Base-by-base conservation (phyloP, 768 basidiomycete species). In the Termitomyces sp. region DNA sequence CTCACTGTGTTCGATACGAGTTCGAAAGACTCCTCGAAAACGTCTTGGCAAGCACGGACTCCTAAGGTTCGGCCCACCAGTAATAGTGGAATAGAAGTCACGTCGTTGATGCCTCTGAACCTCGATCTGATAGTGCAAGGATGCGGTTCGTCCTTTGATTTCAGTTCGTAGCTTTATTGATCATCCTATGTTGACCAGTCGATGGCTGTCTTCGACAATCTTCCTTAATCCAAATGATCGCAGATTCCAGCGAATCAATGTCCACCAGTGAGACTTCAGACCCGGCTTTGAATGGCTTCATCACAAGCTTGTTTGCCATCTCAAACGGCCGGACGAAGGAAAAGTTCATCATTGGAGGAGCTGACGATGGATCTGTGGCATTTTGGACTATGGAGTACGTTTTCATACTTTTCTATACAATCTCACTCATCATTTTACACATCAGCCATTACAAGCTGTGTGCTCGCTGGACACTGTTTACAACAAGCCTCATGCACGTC, bases 381-480 rank as follows among this genome's bases (percentile, higher is more conserved):
- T 75, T 92, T 55, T 95, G 91, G 92, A 76, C 80, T 2, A 61
- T 82, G 7, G 79, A 78, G 91, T 93, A 67, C 55, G 83, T 36
- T 20, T 4, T 5, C 10, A 39, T n/a, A 13, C 3, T 48, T 22
- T 30, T 10, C 2, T 14, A 8, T 30, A 1, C 7, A 40, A 4
- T 30, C 36, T 34, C 18, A 32, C 55, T 46, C 16, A n/a, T 26
- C 10, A 52, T 36, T 40, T 10, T 32, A 14, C 20, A 40, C 51
- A 20, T 26, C 59, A 93, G 91, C 47, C 77, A 83, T 45, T 78
- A 93, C 56, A 78, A 82, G 55, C 74, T 89, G 5, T 78, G 83
- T 53, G 89, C 86, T 2, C 79, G 82, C 1, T 95, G 91, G 85
- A 85, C 82, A 0, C 67, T 89, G 10, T 95, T 95, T 68, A 80